phyloP scores from a whole-genome alignment of 805 yeast species.

The Barnettozyma wickerhamii region DNA sequence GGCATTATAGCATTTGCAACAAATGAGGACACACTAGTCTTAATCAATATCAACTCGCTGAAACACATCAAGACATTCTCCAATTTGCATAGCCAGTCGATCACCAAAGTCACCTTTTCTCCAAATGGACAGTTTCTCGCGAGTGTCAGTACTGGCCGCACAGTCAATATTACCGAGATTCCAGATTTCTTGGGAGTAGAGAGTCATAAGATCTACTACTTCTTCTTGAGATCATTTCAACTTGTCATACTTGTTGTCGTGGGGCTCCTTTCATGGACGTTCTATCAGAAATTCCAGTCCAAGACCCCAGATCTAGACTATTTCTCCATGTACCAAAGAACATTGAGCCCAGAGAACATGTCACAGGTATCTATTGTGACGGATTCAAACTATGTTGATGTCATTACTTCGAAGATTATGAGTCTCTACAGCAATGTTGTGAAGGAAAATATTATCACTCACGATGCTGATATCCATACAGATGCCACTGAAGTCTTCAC shows the following conservation, averaged over 20 bases:
- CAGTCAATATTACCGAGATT: conserved; percentile 58
- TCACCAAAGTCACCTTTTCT: conserved; percentile 67
- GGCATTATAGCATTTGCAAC: conserved; percentile 40
- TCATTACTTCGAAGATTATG: conserved; percentile 5
- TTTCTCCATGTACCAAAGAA: conserved; percentile 19
- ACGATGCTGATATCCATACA: background rate
- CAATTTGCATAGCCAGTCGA: conserved; percentile 62
- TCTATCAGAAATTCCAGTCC: conserved; percentile 10
- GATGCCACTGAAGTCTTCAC: background rate
- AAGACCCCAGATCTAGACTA: conserved; percentile 20
- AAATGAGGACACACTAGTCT: conserved; percentile 56
- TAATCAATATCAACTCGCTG: conserved; percentile 40
- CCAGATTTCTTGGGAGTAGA: conserved; percentile 42
- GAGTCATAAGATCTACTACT: conserved; percentile 22
- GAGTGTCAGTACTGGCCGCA: conserved; percentile 70
- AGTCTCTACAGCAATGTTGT: conserved; percentile 5
- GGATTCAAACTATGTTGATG: conserved; percentile 1
- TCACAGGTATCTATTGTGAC: background rate
- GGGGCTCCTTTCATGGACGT: conserved; percentile 11
- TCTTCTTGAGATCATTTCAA: conserved; percentile 20
- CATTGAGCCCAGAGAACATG: conserved; percentile 9
- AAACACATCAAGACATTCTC: conserved; percentile 49
- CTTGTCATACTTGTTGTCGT: conserved; percentile 9
- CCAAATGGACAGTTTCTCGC: conserved; percentile 67
- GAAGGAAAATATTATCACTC: background rate